Base-by-base conservation (phyloP, 2,329 filamentous ascomycete genomes). In the Neonectria hederae region DNA sequence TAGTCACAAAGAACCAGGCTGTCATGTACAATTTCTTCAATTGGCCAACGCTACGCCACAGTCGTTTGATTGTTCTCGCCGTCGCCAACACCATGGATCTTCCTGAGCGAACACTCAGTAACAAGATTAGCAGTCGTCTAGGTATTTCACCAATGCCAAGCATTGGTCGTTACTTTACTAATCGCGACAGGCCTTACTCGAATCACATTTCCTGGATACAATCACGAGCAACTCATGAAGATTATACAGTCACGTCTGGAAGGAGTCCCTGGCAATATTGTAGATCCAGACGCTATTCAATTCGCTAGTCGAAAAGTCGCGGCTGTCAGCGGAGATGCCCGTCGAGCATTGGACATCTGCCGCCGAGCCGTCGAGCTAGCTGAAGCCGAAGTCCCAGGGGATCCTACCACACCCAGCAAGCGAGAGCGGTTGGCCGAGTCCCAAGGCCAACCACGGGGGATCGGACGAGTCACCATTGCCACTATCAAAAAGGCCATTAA, bases 11-110 rank as follows among this genome's bases (percentile, higher is more conserved):
- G 76, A 98, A 97, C 74, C 97, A 99, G 78, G 95, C 93, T n/a
- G 96, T 99, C 80, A 99, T 99, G 96, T 99, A 99, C 82, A 99
- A 99, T 79, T 99, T 99, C 79, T 99, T 99, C 86, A 99, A 99
- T 76, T 99, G 96, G 96, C 96, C 96, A 4, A 92, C 93, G 11
- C 84, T 98, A 58, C 88, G 92, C 54, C 94, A 99, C 79, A 97
- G 93, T 58, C 89, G 94, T 53, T 85, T 99, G 48, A 97, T 99
- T 77, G 97, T 99, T 7, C 88, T 99, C 7, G 97, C 97, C 11
- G 96, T 99, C 19, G 97, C 96, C 56, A 99, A 99, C 79, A 99
- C 96, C 24, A 99, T 99, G 96, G 96, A 99, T 80, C 82, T 99
- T 62, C 96, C 96, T 0, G 96, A 99, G 79, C 87, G 96, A 76